phyloP scores from a whole-genome alignment of 139 green algal species.

The Tetraselmis striata region DNA sequence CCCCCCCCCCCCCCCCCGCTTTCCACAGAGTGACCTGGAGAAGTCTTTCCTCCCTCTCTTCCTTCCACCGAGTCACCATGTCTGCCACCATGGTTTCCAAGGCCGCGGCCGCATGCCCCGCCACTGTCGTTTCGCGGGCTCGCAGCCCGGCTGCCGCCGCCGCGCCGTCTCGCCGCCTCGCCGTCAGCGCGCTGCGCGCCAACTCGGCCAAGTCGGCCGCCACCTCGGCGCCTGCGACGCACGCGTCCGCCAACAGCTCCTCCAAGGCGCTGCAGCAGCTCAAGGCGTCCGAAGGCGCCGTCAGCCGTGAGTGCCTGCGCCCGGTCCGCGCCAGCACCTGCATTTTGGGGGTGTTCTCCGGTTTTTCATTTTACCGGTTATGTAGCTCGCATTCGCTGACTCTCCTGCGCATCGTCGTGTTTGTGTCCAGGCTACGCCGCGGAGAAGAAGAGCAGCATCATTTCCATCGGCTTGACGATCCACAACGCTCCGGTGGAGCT shows the following conservation, averaged over 20 bases:
- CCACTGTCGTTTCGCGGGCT: neutral
- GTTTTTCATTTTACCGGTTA: slow-evolving; percentile 3
- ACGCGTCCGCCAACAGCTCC: slow-evolving; percentile 47
- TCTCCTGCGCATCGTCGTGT: neutral
- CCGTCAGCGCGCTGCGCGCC: neutral
- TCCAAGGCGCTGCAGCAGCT: slow-evolving; percentile 57
- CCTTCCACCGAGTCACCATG: neutral
- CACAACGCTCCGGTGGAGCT: slow-evolving; percentile 93
- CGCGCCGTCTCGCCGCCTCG: neutral
- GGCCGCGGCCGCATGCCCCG: neutral
- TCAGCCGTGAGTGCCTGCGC: slow-evolving; percentile 52
- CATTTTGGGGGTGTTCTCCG: slow-evolving; percentile 1
- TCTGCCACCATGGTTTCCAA: neutral
- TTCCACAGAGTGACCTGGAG: no score
- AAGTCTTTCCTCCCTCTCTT: neutral
- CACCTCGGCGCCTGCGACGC: slow-evolving; percentile 35
- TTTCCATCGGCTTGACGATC: slow-evolving; percentile 92
- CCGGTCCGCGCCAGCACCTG: neutral
- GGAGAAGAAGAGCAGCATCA: slow-evolving; percentile 87
- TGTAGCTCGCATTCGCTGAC: no score
- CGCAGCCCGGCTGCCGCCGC: no score
- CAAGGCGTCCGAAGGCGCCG: slow-evolving; percentile 19
- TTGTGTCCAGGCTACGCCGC: slow-evolving; percentile 73
- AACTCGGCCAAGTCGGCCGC: neutral
- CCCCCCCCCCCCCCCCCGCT: no score